Percentiles rank a stretch among this genome's conserved stretches.
Evolutionary conservation across 495 filamentous ascomycete genomes (phyloP).

Genomic region (Pseudoneurospora amorphoporcata): DNA sequence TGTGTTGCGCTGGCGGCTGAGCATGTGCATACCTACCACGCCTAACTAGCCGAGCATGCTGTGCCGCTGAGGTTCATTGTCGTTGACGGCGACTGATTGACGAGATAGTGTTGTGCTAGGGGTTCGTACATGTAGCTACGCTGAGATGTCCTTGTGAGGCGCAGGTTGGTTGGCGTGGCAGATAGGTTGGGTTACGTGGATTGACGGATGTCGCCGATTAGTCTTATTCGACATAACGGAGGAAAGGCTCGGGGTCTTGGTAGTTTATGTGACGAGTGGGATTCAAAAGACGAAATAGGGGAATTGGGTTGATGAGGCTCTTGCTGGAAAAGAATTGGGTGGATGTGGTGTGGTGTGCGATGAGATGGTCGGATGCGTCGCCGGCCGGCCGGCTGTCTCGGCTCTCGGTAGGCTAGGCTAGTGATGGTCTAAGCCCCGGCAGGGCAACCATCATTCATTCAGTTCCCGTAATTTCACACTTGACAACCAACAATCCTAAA

Average conservation of each 20-base stretch:
- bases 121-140: not conserved
- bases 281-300: not conserved
- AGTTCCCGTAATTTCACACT: not conserved
- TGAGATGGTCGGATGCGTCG: not conserved
- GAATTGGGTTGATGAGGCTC: not conserved
- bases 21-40: not conserved
- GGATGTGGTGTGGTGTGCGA: not conserved
- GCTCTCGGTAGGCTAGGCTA: not conserved
- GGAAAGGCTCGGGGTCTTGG: not conserved
- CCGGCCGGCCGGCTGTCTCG: not conserved
- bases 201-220: not conserved
- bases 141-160: not conserved
- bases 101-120: not conserved
- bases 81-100: not conserved
- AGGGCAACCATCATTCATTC: not conserved
- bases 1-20: not conserved
- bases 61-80: not conserved
- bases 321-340: not conserved
- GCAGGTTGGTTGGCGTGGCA: not conserved
- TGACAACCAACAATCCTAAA: not conserved
- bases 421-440: not conserved
- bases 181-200: not conserved
- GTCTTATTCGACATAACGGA: not conserved
- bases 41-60: not conserved
- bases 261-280: no score